Percentiles rank a stretch among this genome's conserved stretches.
Conservation (phyloP, 371 early-diverging fungal species). For the Gilbertella persicaria region DNA sequence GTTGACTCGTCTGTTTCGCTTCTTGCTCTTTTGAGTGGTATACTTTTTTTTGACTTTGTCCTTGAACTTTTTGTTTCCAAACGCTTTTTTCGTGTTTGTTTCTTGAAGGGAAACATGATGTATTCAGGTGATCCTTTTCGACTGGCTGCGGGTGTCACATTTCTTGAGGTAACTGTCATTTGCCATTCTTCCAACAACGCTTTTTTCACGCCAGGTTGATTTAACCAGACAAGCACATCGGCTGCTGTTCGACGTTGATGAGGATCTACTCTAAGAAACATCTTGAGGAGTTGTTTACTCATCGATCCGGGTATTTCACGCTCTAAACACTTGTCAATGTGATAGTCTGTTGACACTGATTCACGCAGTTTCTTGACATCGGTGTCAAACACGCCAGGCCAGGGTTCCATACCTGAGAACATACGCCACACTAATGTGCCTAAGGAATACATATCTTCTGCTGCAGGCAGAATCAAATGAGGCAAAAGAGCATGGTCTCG, state of each 20-base stretch:
- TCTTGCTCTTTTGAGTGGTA: neutral
- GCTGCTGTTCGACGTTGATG: conserved; percentile 46
- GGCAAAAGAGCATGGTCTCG: conserved; percentile 44
- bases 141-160: neutral
- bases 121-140: neutral
- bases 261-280: conserved; percentile 45
- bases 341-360: conserved; percentile 47
- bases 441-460: conserved; percentile 65
- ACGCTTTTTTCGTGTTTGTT: neutral
- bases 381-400: conserved; percentile 65
- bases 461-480: conserved; percentile 54
- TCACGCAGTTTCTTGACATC: conserved; percentile 59
- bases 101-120: neutral
- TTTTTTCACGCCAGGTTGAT: conserved; percentile 24
- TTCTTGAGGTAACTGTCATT: neutral
- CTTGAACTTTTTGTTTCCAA: neutral
- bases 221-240: conserved; percentile 46
- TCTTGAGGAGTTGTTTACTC: conserved; percentile 46
- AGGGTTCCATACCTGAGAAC: conserved; percentile 64
- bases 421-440: conserved; percentile 64
- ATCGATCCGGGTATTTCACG: conserved; percentile 44
- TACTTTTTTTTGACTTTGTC: neutral
- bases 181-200: conserved; percentile 41
- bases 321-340: conserved; percentile 51
- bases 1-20: neutral